These are phyloP conservation scores for Cladophialophora exuberans DNA, from an alignment of 2,329 filamentous ascomycete genomes.

Conservation along the genomic window DNA sequence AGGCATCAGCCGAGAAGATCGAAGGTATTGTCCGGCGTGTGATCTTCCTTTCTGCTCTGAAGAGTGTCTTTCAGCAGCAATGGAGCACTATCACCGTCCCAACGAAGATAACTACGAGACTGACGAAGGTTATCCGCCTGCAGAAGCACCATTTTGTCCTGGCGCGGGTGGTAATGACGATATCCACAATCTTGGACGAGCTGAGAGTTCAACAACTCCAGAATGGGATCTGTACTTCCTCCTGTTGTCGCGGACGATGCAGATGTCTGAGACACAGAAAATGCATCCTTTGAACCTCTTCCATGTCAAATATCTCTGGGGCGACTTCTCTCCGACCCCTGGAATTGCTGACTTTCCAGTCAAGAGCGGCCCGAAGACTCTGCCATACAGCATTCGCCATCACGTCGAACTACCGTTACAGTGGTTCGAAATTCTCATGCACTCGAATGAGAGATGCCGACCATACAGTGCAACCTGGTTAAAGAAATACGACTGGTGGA, in stretches of 20 bases:
- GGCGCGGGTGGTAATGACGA: slow-evolving; percentile 59
- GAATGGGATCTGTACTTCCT: slow-evolving; percentile 64
- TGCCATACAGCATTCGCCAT: slow-evolving; percentile 65
- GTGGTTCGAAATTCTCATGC: slow-evolving; percentile 57
- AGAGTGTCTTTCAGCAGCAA: slow-evolving; percentile 59
- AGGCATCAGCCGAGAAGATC: slow-evolving; percentile 54
- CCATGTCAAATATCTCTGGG: slow-evolving; percentile 68
- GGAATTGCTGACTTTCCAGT: slow-evolving; percentile 34
- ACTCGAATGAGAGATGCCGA: slow-evolving; percentile 49
- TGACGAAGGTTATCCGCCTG: slow-evolving; percentile 29
- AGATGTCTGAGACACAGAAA: slow-evolving; percentile 63
- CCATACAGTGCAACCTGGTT: slow-evolving; percentile 53
- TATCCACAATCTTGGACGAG: slow-evolving; percentile 61
- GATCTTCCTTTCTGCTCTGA: slow-evolving; percentile 65
- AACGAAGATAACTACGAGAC: slow-evolving; percentile 29
- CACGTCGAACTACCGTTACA: slow-evolving; percentile 64
- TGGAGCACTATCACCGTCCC: slow-evolving; percentile 55
- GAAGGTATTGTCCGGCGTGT: slow-evolving; percentile 37
- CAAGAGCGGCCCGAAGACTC: slow-evolving; percentile 37
- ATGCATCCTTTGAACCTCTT: slow-evolving; percentile 62
- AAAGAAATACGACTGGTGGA: slow-evolving; percentile 52
- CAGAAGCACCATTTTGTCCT: slow-evolving; percentile 36
- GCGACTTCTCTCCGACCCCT: slow-evolving; percentile 54
- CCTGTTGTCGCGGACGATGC: slow-evolving; percentile 61
- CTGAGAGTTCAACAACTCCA: slow-evolving; percentile 60